Evolutionary conservation across 2,329 filamentous ascomycete species (phyloP).

Genomic region (Calonectria leucothoes): DNA sequence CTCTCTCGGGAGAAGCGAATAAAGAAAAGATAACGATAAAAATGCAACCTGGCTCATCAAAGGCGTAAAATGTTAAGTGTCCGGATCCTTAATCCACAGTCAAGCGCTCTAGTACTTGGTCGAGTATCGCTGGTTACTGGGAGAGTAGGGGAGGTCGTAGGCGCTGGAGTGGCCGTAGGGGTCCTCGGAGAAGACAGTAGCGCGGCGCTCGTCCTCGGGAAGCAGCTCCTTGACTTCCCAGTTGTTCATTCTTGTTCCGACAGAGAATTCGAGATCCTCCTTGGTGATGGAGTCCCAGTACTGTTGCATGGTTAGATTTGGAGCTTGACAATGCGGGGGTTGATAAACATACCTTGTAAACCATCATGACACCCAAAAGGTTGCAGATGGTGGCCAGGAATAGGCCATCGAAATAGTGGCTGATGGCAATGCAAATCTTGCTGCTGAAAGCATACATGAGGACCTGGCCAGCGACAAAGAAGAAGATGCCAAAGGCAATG

Average conservation of each 20-base stretch:
- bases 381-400: conserved; percentile 97
- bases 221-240: conserved; percentile 98
- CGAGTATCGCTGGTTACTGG: conserved; percentile 56
- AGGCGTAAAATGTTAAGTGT: conserved; percentile 21
- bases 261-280: conserved; percentile 98
- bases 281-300: conserved; percentile 99
- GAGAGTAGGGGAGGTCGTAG: conserved; percentile 65
- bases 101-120: conserved; percentile 55
- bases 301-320: conserved; percentile 47
- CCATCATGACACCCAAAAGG: conserved; percentile 97
- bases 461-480: conserved; percentile 93
- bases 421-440: conserved; percentile 83
- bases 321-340: not conserved
- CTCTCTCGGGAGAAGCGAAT: conserved; percentile 7
- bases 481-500: conserved; percentile 89
- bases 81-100: not conserved
- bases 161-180: conserved; percentile 68
- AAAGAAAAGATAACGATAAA: conserved; percentile 28
- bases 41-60: conserved; percentile 30
- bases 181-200: conserved; percentile 78
- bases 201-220: conserved; percentile 81
- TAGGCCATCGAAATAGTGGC: conserved; percentile 93
- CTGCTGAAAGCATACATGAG: conserved; percentile 91
- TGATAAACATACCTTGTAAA: conserved; percentile 81
- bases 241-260: conserved; percentile 93